Evolutionary conservation across 306 rosid species (phyloP).

Genomic region (Malus domestica): DNA sequence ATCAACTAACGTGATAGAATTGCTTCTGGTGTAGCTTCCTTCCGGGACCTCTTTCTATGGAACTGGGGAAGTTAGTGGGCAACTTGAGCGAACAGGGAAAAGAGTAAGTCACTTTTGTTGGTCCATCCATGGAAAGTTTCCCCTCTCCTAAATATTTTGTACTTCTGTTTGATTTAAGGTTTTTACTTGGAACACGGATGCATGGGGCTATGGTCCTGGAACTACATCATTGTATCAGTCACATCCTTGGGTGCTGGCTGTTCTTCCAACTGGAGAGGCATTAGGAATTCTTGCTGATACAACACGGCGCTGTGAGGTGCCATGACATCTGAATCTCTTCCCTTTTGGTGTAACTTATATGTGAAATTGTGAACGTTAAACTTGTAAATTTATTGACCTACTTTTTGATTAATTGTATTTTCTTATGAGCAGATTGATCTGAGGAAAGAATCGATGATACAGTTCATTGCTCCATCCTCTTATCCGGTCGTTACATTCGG

Average conservation of each 20-base stretch:
- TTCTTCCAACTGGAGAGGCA: slow-evolving; percentile 83
- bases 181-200: slow-evolving; percentile 81
- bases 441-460: slow-evolving; percentile 62
- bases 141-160: not conserved
- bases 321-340: slow-evolving; percentile 5
- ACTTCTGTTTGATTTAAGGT: slow-evolving; percentile 35
- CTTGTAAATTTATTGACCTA: slow-evolving; percentile 1
- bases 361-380: slow-evolving; percentile 12
- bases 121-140: not conserved
- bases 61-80: slow-evolving; percentile 88
- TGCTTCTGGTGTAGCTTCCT: slow-evolving; percentile 54
- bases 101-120: slow-evolving; percentile 41
- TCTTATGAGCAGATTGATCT: slow-evolving; percentile 63
- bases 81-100: slow-evolving; percentile 82
- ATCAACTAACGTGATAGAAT: slow-evolving; percentile 10
- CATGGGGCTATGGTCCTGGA: slow-evolving; percentile 81
- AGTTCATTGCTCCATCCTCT: slow-evolving; percentile 57
- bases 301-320: slow-evolving; percentile 85
- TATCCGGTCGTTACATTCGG: slow-evolving; percentile 85
- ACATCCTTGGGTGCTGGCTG: slow-evolving; percentile 95
- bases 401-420: slow-evolving; percentile 19
- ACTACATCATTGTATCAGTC: slow-evolving; percentile 87
- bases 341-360: slow-evolving; percentile 3
- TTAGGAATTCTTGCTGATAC: slow-evolving; percentile 92
- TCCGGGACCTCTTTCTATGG: slow-evolving; percentile 79